Evolutionary conservation across 257 asterid genomes (phyloP).

Genomic region (Scutellaria baicalensis): DNA sequence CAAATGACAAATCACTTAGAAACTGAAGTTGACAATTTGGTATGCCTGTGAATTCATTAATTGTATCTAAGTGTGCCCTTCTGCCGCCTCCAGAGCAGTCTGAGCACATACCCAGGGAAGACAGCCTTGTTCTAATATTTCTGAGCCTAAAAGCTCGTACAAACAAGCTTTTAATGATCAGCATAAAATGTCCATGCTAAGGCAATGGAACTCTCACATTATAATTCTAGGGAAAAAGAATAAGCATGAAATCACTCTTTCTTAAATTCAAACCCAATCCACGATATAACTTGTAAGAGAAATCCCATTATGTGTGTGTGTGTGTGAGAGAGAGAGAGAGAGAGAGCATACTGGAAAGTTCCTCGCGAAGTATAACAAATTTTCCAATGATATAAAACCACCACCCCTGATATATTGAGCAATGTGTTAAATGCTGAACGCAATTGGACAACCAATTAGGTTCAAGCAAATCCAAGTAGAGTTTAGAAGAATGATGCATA

Average conservation of each 20-base stretch:
- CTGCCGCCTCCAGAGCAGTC: neutral
- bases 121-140: neutral
- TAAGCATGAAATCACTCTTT: neutral
- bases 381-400: constrained; percentile 94
- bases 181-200: neutral
- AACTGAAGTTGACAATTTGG: neutral
- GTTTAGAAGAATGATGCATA: constrained; percentile 18
- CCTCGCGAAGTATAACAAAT: constrained; percentile 75
- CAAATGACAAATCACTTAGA: neutral
- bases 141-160: neutral
- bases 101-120: neutral
- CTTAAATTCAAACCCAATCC: neutral
- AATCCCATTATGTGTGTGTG: too few species aligned
- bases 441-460: neutral
- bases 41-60: neutral
- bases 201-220: neutral
- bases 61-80: neutral
- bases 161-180: neutral
- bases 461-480: constrained; percentile 10
- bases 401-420: constrained; percentile 68
- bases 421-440: constrained; percentile 4
- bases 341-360: constrained; percentile 69
- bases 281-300: neutral
- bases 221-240: neutral
- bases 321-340: too few species aligned